Evolutionary conservation across 306 rosid genomes (phyloP), one percentile per base, ranked within the genome.

Genomic region (Acmispon strigosus): DNA sequence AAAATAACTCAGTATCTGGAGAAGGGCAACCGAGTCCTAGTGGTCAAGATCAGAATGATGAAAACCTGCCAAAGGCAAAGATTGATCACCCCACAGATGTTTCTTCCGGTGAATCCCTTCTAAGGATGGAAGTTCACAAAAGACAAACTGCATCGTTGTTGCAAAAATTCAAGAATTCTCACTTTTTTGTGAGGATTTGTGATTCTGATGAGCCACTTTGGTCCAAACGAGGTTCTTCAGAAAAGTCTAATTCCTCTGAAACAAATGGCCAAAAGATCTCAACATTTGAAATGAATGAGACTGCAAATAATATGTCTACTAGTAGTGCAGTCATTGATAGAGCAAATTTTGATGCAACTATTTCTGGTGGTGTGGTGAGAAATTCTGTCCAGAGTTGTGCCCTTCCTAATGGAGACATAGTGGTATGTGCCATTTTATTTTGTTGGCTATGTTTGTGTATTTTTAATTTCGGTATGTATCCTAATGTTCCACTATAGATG

Each of bases 101-200:
- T 74, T 76, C 86, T 73, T 62, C 84, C 50, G 86, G 97, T 49
- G 97, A 91, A 83, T 91, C 92, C 62, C 91, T 89, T 79, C 88
- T 94, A 39, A 86, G 95, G 69, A 86, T 84, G 95, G 96, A 89
- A 80, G 95, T 86, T 70, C 96, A 89, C 68, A 91, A 66, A 79
- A 88, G 96, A 66, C 89, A 89, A 69, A 89, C 96, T 17, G 92
- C 85, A 20, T 58, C 81, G 17, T 66, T 94, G 80, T 78, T 94
- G 83, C 80, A 94, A 70, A 86, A 89, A 36, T 94, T 89, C 71
- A 82, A 94, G 82, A 85, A 84, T 83, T 90, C 99, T 61, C 96
- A 94, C 85, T 91, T 89, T 83, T 94, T 94, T 89, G 99, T 86
- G 61, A 87, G 99, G 74, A 86, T 94, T 81, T 87, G 95, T 4